Evolutionary conservation across 2,329 filamentous ascomycete genomes (phyloP).

Genomic region (Aspergillus sergii): DNA sequence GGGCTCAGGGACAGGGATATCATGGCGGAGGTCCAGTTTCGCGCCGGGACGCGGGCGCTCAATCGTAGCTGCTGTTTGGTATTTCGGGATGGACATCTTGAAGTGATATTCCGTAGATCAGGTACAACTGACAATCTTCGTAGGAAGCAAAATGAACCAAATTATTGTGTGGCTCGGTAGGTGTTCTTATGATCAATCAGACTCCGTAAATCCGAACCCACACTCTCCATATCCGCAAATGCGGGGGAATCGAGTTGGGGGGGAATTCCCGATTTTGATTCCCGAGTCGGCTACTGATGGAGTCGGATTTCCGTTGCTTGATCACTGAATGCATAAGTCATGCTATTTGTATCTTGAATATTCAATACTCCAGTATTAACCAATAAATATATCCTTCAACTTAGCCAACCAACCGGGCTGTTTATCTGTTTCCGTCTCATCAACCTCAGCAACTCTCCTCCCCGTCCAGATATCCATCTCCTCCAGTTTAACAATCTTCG

Average conservation of each 20-base stretch:
- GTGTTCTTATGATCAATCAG: background rate
- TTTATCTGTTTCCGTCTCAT: constrained; percentile 21
- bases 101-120: background rate
- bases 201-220: background rate
- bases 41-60: constrained; percentile 38
- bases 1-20: constrained; percentile 36
- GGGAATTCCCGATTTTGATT: too few species aligned
- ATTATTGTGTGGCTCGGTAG: too few species aligned
- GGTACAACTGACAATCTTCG: too few species aligned
- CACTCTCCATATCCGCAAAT: background rate
- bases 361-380: constrained; percentile 10
- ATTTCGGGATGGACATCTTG: background rate
- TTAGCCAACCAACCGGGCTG: constrained; percentile 19
- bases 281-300: too few species aligned
- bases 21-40: constrained; percentile 38
- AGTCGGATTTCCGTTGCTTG: too few species aligned
- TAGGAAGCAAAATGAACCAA: too few species aligned
- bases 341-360: too few species aligned
- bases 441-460: constrained; percentile 26
- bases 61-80: constrained; percentile 23
- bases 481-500: constrained; percentile 36
- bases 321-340: too few species aligned
- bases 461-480: constrained; percentile 47
- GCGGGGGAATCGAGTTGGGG: background rate
- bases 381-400: constrained; percentile 27